These are phyloP conservation scores for Aspergillus fischeri DNA, from an alignment of 2,329 filamentous ascomycete genomes.

Conservation along the genomic window DNA sequence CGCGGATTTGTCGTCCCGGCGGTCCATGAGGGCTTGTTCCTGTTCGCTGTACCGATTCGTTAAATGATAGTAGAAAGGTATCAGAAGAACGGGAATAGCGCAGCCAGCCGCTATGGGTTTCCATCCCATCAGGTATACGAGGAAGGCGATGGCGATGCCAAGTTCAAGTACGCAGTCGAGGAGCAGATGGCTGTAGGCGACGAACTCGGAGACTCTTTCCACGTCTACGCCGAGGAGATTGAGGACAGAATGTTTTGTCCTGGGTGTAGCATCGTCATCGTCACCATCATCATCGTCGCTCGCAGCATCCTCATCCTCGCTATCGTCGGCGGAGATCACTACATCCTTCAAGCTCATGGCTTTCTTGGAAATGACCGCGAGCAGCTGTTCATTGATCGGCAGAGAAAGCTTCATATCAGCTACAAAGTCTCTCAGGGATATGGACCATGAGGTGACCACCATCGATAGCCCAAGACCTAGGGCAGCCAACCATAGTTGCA, in stretches of 20 bases:
- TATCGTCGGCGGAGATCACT: constrained; percentile 25
- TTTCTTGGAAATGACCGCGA: constrained; percentile 69
- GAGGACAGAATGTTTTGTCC: constrained; percentile 52
- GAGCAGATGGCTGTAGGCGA: constrained; percentile 61
- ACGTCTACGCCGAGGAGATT: constrained; percentile 73
- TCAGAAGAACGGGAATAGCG: constrained; percentile 57
- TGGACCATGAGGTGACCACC: constrained; percentile 53
- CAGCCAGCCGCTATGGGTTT: constrained; percentile 62
- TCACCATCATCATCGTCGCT: neutral
- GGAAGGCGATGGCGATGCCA: constrained; percentile 60
- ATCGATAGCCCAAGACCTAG: constrained; percentile 59
- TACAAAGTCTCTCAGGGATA: constrained; percentile 39
- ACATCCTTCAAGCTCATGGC: constrained; percentile 71
- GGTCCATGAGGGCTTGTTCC: constrained; percentile 70
- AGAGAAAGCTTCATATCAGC: constrained; percentile 29
- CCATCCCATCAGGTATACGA: constrained; percentile 67
- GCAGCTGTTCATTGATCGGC: constrained; percentile 64
- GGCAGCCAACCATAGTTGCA: constrained; percentile 53
- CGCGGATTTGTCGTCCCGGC: constrained; percentile 67
- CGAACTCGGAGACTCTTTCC: constrained; percentile 64
- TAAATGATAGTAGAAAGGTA: constrained; percentile 64
- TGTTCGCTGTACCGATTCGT: constrained; percentile 61
- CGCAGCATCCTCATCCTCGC: constrained; percentile 24
- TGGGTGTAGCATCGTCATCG: constrained; percentile 46
- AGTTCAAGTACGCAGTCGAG: constrained; percentile 60